Percentiles rank a stretch among this genome's conserved stretches.
phyloP scores from a whole-genome alignment of 2,329 filamentous ascomycete species.

The Colletotrichum gigasporum region DNA sequence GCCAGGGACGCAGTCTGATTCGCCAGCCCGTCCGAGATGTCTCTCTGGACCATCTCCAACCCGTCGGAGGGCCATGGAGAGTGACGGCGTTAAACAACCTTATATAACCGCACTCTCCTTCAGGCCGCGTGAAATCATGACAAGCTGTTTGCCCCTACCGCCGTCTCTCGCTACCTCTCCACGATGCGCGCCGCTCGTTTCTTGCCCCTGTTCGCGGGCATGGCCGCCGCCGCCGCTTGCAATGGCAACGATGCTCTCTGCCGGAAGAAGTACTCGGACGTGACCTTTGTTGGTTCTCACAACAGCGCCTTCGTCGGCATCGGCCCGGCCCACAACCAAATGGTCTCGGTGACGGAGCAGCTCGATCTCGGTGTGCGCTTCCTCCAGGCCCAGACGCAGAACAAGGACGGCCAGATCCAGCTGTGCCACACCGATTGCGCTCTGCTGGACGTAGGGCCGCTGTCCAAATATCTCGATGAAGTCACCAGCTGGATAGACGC shows the following conservation, averaged over 20 bases:
- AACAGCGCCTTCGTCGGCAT: slow-evolving; percentile 71
- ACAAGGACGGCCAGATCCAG: slow-evolving; percentile 59
- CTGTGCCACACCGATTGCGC: slow-evolving; percentile 73
- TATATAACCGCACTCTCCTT: background rate
- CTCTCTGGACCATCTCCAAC: slow-evolving; percentile 3
- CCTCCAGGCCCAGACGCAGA: slow-evolving; percentile 71
- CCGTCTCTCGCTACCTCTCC: background rate
- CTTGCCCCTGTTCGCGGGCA: slow-evolving; percentile 32
- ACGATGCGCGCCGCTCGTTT: slow-evolving; percentile 22
- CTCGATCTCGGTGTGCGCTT: slow-evolving; percentile 71
- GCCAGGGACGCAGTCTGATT: slow-evolving; percentile 1
- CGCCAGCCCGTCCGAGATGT: slow-evolving; percentile 17
- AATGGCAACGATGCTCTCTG: slow-evolving; percentile 68
- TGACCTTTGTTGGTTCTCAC: slow-evolving; percentile 72
- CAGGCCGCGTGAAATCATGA: background rate
- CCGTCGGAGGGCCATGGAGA: background rate
- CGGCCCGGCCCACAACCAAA: slow-evolving; percentile 66
- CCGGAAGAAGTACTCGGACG: slow-evolving; percentile 64
- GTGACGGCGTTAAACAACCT: background rate
- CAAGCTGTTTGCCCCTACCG: background rate
- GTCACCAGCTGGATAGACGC: slow-evolving; percentile 69
- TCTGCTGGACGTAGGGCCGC: slow-evolving; percentile 65
- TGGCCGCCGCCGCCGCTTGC: slow-evolving; percentile 50
- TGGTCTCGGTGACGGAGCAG: slow-evolving; percentile 65
- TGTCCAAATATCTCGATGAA: slow-evolving; percentile 63